Evolutionary conservation across 192 early-diverging fungal genomes (phyloP).

Genomic region (Pecoramyces ruminantium): DNA sequence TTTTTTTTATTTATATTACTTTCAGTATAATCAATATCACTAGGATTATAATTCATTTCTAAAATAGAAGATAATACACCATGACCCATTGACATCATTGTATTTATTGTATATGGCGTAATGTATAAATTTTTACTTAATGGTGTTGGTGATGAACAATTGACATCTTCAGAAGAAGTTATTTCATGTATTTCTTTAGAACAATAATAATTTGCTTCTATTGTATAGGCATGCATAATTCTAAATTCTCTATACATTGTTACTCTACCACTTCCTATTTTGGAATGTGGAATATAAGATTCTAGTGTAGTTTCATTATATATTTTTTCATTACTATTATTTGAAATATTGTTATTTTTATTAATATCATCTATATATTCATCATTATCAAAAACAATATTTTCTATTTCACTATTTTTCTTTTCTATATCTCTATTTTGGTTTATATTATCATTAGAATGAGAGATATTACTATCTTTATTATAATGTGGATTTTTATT

Average conservation of each 20-base stretch:
- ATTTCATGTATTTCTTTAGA: background rate
- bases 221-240: constrained; percentile 8
- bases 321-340: constrained; percentile 1
- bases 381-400: too few relatives aligned
- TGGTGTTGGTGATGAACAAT: background rate
- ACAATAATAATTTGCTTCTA: constrained; percentile 12
- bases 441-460: too few relatives aligned
- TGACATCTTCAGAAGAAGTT: background rate
- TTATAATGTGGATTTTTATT: background rate
- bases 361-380: background rate
- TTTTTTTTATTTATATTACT: too few relatives aligned
- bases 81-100: background rate
- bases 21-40: too few relatives aligned
- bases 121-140: background rate
- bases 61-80: background rate
- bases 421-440: too few relatives aligned
- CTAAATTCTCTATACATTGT: constrained; percentile 1
- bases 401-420: too few relatives aligned
- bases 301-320: background rate
- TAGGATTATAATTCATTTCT: background rate
- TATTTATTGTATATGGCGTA: background rate
- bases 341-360: background rate
- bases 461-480: too few relatives aligned
- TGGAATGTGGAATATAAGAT: background rate
- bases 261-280: constrained; percentile 9